Conservation (phyloP, 1,284 basidiomycete species). For the Albatrellus sp. region DNA sequence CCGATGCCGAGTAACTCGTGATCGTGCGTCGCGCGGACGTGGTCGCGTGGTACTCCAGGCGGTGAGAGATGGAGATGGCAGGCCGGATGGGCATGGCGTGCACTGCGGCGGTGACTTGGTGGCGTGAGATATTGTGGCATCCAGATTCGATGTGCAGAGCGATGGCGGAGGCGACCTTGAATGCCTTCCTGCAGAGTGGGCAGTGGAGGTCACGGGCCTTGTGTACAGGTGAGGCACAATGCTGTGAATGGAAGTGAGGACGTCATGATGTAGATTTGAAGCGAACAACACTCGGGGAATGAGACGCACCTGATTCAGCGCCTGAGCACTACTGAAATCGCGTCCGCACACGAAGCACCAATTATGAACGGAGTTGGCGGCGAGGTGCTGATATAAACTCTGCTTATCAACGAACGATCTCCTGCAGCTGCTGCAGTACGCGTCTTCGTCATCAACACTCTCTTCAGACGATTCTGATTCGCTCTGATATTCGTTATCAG, state of each 20-base stretch:
- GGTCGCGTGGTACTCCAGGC: slow-evolving; percentile 19
- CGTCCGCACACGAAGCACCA: slow-evolving; percentile 3
- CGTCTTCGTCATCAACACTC: neutral
- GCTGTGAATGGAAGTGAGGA: neutral
- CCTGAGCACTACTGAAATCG: neutral
- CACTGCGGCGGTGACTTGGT: slow-evolving; percentile 21
- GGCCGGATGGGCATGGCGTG: slow-evolving; percentile 21
- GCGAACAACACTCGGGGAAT: no score
- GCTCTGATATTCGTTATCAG: neutral
- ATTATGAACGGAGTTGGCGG: neutral
- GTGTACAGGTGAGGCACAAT: neutral
- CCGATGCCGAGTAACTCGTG: slow-evolving; percentile 24
- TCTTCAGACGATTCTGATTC: neutral
- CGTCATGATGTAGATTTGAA: neutral
- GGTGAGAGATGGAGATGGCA: slow-evolving; percentile 20
- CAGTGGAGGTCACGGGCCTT: slow-evolving; percentile 20
- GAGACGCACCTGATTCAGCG: neutral
- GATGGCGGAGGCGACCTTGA: slow-evolving; percentile 32
- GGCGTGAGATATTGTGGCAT: slow-evolving; percentile 25
- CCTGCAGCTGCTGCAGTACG: neutral
- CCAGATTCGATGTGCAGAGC: slow-evolving; percentile 35
- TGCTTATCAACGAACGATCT: neutral
- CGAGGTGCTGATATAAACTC: slow-evolving; percentile 1
- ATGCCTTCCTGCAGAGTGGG: slow-evolving; percentile 26
- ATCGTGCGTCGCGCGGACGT: slow-evolving; percentile 23